Conservation (phyloP, 345 rosid species). For the Odontarrhena argentea region DNA sequence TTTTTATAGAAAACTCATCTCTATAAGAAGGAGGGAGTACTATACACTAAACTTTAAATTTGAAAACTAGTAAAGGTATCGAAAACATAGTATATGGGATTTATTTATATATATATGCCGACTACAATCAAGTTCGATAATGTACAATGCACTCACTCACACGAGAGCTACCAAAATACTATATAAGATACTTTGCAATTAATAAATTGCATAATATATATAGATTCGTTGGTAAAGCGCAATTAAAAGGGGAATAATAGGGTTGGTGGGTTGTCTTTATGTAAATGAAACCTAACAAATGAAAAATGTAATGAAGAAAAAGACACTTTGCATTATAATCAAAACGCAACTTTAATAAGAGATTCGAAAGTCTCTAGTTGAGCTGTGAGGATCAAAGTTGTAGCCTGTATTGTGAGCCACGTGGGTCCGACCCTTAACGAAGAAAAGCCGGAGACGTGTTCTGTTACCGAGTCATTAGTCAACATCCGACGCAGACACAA, state of each 20-base stretch:
- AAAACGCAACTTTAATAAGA: constrained; percentile 34
- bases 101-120: neutral
- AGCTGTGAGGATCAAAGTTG: constrained; percentile 37
- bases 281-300: constrained; percentile 35
- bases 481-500: constrained; percentile 35
- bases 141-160: constrained; percentile 24
- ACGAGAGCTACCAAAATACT: constrained; percentile 13
- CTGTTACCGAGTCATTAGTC: constrained; percentile 34
- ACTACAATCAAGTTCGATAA: constrained; percentile 7
- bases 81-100: neutral
- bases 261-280: constrained; percentile 37
- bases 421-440: constrained; percentile 26
- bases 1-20: too few relatives aligned
- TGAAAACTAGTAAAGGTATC: neutral
- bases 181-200: neutral
- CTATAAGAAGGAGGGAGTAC: too few relatives aligned
- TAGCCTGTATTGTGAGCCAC: constrained; percentile 29
- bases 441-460: constrained; percentile 35
- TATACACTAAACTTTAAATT: too few relatives aligned
- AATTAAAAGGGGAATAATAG: constrained; percentile 4
- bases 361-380: constrained; percentile 39
- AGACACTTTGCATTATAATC: constrained; percentile 40
- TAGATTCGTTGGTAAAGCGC: constrained; percentile 29
- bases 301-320: constrained; percentile 35
- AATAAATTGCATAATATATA: constrained; percentile 15